Base-by-base conservation (phyloP, 2,329 filamentous ascomycete species). In the Tolypocladium pustulatum region DNA sequence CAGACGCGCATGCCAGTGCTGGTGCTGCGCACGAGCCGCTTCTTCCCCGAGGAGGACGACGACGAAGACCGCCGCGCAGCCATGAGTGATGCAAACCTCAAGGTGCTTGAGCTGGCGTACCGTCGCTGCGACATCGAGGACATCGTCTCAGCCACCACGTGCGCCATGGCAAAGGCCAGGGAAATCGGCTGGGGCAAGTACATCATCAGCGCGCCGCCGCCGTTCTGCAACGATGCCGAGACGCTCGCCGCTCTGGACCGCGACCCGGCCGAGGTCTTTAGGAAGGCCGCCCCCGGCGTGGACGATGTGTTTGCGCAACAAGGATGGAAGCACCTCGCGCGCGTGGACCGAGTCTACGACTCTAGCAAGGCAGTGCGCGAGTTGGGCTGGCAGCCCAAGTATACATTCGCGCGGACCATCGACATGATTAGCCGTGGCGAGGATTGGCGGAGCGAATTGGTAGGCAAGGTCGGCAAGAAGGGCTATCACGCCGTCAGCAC, bases 11-110 rank as follows among this genome's bases (percentile, higher is more conserved):
- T 80, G 61, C 76, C 77, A 0, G 66, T 75, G 0, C 43, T 80
- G 0, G 68, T 80, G 7, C 69, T 81, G 10, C 73, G 77, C n/a
- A 75, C 74, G 3, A 75, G 72, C 55, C 74, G 78, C 55, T 80
- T 81, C 70, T 80, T 79, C 61, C 76, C 76, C 0, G 77, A 79
- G 63, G 68, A 69, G 22, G 77, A 79, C 55, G 77, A 79, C 59
- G 76, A 78, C 57, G 72, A 72, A 6, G 71, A 72, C 32, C 67
- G 76, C 1, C 69, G 75, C 30, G 62, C 61, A 10, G 63, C 67
- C 2, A 66, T 77, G 58, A 64, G 59, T 3, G 74, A 73, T 36
- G 75, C 73, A n/a, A 79, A 79, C 60, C 69, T 79, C 49, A 79
- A 79, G 62, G 73, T 78, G 8, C 65, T 77, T n/a, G 77, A 79